phyloP scores from a whole-genome alignment of 768 basidiomycete species.

The Rhodotorula paludigena region DNA sequence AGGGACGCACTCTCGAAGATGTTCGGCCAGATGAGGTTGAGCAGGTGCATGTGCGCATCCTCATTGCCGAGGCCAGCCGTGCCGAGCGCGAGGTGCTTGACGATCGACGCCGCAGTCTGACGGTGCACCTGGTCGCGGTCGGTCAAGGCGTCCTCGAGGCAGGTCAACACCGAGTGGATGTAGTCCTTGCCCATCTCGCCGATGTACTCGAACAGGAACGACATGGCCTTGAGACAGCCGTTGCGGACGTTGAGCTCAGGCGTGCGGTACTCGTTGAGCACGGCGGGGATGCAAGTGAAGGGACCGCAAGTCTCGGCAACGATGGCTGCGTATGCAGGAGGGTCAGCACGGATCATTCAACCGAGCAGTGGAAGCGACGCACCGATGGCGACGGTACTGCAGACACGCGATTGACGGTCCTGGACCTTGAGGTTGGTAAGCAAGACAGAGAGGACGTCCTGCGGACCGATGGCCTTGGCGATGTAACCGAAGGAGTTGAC shows the following conservation, averaged over 20 bases:
- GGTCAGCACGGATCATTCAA: background rate
- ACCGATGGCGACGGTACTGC: constrained; percentile 94
- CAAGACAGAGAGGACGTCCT: constrained; percentile 91
- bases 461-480: constrained; percentile 97
- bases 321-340: constrained; percentile 52
- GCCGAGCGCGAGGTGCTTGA: constrained; percentile 94
- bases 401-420: constrained; percentile 97
- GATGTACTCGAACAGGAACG: constrained; percentile 99
- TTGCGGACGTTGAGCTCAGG: constrained; percentile 98
- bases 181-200: constrained; percentile 95
- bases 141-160: constrained; percentile 96
- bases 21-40: constrained; percentile 99
- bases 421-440: constrained; percentile 95
- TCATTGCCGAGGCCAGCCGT: constrained; percentile 96
- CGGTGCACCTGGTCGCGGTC: constrained; percentile 97
- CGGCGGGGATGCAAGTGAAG: constrained; percentile 98
- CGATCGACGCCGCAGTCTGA: constrained; percentile 95
- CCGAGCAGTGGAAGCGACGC: constrained; percentile 28
- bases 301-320: constrained; percentile 91
- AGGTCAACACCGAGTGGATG: constrained; percentile 91
- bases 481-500: constrained; percentile 99
- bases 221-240: constrained; percentile 94
- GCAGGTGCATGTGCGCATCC: constrained; percentile 93
- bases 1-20: constrained; percentile 68
- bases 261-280: constrained; percentile 96